phyloP scores from a whole-genome alignment of 2,329 filamentous ascomycete genomes.

The Tolypocladium guangdongense region DNA sequence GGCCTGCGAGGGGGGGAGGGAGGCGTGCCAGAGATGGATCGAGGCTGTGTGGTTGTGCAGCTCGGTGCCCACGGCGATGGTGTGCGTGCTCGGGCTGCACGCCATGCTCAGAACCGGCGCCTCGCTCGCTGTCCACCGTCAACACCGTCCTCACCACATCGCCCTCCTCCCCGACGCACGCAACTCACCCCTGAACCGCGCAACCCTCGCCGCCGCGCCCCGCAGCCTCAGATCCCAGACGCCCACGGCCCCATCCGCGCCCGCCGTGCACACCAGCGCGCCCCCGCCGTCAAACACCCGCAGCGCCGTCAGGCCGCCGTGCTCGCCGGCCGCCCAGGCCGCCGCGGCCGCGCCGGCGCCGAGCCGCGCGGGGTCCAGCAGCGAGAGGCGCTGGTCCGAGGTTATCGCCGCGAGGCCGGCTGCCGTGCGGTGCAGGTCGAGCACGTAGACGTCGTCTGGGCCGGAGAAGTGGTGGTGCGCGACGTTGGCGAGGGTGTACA shows the following conservation, averaged over 20 bases:
- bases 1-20: neutral
- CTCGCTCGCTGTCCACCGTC: slow-evolving; percentile 23
- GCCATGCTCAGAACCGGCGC: slow-evolving; percentile 55
- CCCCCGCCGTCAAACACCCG: slow-evolving; percentile 40
- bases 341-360: slow-evolving; percentile 37
- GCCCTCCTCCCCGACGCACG: neutral
- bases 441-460: slow-evolving; percentile 39
- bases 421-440: slow-evolving; percentile 42
- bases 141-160: neutral
- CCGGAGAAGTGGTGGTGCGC: slow-evolving; percentile 18
- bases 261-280: slow-evolving; percentile 54
- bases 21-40: slow-evolving; percentile 46
- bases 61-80: slow-evolving; percentile 64
- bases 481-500: slow-evolving; percentile 23
- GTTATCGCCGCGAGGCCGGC: slow-evolving; percentile 50
- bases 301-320: slow-evolving; percentile 54
- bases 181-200: slow-evolving; percentile 34
- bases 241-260: slow-evolving; percentile 57
- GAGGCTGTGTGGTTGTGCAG: slow-evolving; percentile 52
- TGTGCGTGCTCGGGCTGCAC: slow-evolving; percentile 42
- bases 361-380: slow-evolving; percentile 51
- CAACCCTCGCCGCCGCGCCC: slow-evolving; percentile 25
- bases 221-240: slow-evolving; percentile 54
- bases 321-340: slow-evolving; percentile 34
- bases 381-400: slow-evolving; percentile 58